Percentiles rank a stretch among this genome's conserved stretches.
These are phyloP conservation scores for Turnera subulata DNA, from an alignment of 345 rosid genomes.

Conservation along the genomic window DNA sequence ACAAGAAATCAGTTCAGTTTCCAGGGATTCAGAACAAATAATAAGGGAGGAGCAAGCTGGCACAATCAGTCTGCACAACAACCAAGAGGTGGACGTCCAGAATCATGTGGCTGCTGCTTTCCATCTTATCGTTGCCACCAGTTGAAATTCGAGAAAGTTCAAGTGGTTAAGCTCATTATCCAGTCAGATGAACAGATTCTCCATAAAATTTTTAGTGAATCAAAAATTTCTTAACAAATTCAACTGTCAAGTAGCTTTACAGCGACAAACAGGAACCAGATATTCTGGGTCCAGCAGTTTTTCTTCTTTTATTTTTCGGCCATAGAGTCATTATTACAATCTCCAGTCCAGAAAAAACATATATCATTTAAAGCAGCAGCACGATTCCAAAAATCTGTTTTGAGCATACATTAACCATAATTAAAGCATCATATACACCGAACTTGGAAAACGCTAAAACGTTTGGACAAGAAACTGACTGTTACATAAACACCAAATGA, in stretches of 20 bases:
- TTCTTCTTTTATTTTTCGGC: no score
- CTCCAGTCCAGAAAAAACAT: not conserved
- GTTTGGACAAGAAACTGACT: no score
- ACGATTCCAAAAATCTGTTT: no score
- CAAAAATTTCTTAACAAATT: not conserved
- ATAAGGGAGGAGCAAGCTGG: not conserved
- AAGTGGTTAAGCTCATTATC: not conserved
- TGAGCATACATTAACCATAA: no score
- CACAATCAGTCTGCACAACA: not conserved
- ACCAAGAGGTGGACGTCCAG: not conserved
- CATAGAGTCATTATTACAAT: not conserved
- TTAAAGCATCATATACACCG: not conserved
- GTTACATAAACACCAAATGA: no score
- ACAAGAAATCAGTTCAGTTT: not conserved
- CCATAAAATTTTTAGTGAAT: not conserved
- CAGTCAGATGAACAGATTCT: not conserved
- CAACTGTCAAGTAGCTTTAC: no score
- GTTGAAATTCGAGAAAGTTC: not conserved
- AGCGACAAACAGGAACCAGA: not conserved
- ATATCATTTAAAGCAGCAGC: no score
- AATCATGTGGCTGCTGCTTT: conserved; percentile 1
- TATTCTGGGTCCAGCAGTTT: not conserved
- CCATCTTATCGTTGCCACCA: not conserved
- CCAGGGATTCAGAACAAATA: not conserved
- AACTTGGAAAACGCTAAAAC: no score